phyloP scores from a whole-genome alignment of 177 flowering plant species.

The Vitis hybrid region DNA sequence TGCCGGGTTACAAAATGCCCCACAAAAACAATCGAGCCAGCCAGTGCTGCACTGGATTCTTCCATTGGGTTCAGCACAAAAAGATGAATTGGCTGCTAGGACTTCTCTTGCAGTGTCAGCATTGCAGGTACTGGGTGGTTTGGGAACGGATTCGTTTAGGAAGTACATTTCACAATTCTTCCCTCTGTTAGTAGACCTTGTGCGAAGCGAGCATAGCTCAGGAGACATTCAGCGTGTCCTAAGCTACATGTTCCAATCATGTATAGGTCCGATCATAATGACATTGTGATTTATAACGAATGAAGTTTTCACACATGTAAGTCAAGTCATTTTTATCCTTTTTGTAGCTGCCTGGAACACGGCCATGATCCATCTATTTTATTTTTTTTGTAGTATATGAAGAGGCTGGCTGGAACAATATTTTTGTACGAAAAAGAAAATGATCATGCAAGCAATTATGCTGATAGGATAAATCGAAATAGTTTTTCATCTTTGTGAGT shows the following conservation, averaged over 20 bases:
- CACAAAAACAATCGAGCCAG: conserved; percentile 25
- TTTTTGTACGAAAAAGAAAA: neutral
- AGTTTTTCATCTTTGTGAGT: too few species aligned
- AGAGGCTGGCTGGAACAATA: neutral
- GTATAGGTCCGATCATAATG: conserved; percentile 85
- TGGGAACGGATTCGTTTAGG: conserved; percentile 56
- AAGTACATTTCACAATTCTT: conserved; percentile 58
- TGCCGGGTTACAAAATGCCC: conserved; percentile 26
- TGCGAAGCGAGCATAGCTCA: conserved; percentile 88
- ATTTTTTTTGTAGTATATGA: conserved; percentile 8
- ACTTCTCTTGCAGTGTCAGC: conserved; percentile 65
- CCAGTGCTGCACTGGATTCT: conserved; percentile 52
- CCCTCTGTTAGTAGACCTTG: conserved; percentile 78
- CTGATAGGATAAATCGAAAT: neutral
- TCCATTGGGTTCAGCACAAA: conserved; percentile 77
- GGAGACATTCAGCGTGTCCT: conserved; percentile 68
- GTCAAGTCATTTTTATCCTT: neutral
- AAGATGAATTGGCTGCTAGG: conserved; percentile 85
- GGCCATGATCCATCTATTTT: neutral
- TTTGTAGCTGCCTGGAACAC: neutral
- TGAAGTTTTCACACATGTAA: neutral
- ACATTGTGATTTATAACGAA: conserved; percentile 28
- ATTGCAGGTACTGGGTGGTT: conserved; percentile 48
- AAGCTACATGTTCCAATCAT: conserved; percentile 62
- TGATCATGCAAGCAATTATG: neutral